Evolutionary conservation across 1,284 basidiomycete species (phyloP).

Genomic region (Gymnopus androsaceus): DNA sequence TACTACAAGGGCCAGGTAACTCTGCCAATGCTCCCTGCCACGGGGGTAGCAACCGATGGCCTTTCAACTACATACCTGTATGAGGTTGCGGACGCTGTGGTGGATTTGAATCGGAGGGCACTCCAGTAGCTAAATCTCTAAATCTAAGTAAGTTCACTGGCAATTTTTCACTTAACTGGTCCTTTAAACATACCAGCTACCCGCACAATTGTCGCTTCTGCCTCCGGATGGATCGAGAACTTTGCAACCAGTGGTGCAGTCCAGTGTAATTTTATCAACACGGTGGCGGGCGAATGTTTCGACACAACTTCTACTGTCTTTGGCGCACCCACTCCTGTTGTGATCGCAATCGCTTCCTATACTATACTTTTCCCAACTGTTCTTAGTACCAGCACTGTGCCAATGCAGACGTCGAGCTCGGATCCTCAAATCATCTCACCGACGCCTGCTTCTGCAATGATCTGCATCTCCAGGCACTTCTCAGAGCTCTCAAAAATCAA

Average conservation of each 20-base stretch:
- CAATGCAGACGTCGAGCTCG: background rate
- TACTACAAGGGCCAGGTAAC: background rate
- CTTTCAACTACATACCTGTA: conserved; percentile 1
- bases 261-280: background rate
- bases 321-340: background rate
- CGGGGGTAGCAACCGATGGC: background rate
- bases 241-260: background rate
- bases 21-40: background rate
- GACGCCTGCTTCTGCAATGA: background rate
- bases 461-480: background rate
- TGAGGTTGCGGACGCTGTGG: background rate
- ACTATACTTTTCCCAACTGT: background rate
- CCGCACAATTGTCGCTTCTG: background rate
- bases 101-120: background rate
- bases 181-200: background rate
- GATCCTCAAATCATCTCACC: background rate
- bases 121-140: too few relatives aligned
- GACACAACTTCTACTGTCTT: background rate
- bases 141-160: too few relatives aligned
- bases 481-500: background rate
- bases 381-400: background rate
- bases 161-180: too few relatives aligned
- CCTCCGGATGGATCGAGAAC: background rate
- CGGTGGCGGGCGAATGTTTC: background rate
- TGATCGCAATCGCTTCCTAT: background rate